Conservation (phyloP, 768 basidiomycete species). For the Pleurotus sapidus region DNA sequence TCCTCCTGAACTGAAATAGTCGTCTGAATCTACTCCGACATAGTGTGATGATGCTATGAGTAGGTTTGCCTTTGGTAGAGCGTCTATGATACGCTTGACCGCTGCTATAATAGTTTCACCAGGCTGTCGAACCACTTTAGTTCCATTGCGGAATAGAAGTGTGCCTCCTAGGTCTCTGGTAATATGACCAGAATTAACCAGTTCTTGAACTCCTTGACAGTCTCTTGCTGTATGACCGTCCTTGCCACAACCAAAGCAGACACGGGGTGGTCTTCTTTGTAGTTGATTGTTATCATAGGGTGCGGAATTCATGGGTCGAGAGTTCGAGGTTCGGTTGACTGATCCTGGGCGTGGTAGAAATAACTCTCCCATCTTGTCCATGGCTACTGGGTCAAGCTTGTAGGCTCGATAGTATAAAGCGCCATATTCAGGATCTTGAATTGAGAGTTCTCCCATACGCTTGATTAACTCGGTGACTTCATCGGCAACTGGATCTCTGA, state of each 20-base stretch:
- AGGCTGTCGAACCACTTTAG: neutral
- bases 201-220: neutral
- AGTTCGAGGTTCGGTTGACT: too few relatives aligned
- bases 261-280: neutral
- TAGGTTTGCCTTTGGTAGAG: too few relatives aligned
- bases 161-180: neutral
- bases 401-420: constrained; percentile 6
- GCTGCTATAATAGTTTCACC: neutral
- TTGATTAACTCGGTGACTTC: constrained; percentile 6
- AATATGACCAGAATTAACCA: neutral
- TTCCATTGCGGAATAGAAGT: neutral
- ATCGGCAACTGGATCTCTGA: neutral
- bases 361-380: neutral
- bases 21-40: neutral
- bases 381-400: constrained; percentile 1
- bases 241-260: neutral
- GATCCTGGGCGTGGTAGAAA: neutral
- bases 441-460: constrained; percentile 2
- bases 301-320: neutral
- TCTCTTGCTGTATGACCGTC: neutral
- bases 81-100: neutral
- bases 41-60: too few relatives aligned
- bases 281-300: neutral
- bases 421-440: constrained; percentile 2
- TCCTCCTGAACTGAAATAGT: neutral